phyloP scores from a whole-genome alignment of 1,284 basidiomycete species.

The Veloboletus limbatus region DNA sequence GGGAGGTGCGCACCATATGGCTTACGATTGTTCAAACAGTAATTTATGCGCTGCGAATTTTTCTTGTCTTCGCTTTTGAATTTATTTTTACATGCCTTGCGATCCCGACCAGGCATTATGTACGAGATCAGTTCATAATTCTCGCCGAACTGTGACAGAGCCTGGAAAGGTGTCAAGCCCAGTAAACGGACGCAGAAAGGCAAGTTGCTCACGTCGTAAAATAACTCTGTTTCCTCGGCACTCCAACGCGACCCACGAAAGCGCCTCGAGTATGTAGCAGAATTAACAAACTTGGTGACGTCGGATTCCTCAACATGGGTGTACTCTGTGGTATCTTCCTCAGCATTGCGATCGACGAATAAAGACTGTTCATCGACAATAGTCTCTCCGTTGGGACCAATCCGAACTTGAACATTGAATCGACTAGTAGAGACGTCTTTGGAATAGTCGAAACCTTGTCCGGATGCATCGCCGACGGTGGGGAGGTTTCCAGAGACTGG shows the following conservation, averaged over 20 bases:
- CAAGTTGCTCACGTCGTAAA: conserved; percentile 68
- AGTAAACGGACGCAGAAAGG: conserved; percentile 2
- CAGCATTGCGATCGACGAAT: conserved; percentile 65
- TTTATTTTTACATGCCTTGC: conserved; percentile 88
- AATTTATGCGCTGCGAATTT: conserved; percentile 66
- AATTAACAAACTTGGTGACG: conserved; percentile 80
- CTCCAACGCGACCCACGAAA: conserved; percentile 79
- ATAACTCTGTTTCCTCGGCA: conserved; percentile 80
- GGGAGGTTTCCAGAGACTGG: conserved; percentile 9
- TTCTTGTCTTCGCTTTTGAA: conserved; percentile 86
- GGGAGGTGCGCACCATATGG: conserved; percentile 58
- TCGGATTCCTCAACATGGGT: conserved; percentile 84
- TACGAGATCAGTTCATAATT: conserved; percentile 91
- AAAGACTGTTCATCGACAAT: conserved; percentile 80
- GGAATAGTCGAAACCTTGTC: conserved; percentile 66
- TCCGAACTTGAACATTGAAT: conserved; percentile 78
- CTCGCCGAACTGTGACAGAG: conserved; percentile 83
- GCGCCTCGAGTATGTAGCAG: conserved; percentile 76
- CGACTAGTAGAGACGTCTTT: conserved; percentile 61
- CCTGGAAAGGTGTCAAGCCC: conserved; percentile 44
- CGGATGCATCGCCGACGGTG: conserved; percentile 38
- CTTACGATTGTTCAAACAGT: conserved; percentile 61
- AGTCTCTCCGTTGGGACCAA: conserved; percentile 78
- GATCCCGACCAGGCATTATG: conserved; percentile 80
- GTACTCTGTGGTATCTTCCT: conserved; percentile 64